Percentiles rank a stretch among this genome's conserved stretches.
These are phyloP conservation scores for Podospora anserina DNA, from an alignment of 495 filamentous ascomycete genomes.

Conservation along the genomic window DNA sequence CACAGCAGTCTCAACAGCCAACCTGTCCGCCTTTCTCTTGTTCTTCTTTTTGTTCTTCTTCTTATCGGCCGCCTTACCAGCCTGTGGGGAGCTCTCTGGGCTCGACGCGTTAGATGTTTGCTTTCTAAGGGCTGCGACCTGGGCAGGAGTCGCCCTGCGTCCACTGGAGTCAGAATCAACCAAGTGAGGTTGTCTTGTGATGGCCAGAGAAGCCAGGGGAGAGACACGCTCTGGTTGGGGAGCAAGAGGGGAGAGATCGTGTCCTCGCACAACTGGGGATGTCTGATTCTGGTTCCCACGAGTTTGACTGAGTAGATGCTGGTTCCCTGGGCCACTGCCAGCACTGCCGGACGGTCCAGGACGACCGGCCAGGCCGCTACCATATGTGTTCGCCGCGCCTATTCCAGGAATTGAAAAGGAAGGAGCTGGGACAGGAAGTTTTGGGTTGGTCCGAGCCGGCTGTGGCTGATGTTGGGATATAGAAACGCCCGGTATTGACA, in stretches of 20 bases:
- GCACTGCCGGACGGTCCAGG: constrained; percentile 43
- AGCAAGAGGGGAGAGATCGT: constrained; percentile 66
- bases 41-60: constrained; percentile 49
- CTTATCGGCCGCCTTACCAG: constrained; percentile 36
- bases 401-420: constrained; percentile 10
- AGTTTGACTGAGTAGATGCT: constrained; percentile 35
- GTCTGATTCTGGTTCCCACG: constrained; percentile 27
- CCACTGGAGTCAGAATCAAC: constrained; percentile 34
- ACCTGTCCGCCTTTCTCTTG: constrained; percentile 47
- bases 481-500: constrained; percentile 11
- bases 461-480: constrained; percentile 12
- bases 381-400: constrained; percentile 16
- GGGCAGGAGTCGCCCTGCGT: constrained; percentile 41
- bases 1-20: constrained; percentile 36
- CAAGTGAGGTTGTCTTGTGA: constrained; percentile 57
- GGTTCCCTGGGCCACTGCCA: constrained; percentile 35
- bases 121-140: constrained; percentile 50
- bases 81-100: constrained; percentile 52
- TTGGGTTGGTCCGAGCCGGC: constrained; percentile 11
- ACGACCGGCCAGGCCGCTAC: constrained; percentile 23
- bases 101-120: constrained; percentile 41
- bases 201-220: constrained; percentile 69
- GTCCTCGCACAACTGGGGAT: constrained; percentile 41
- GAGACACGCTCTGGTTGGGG: constrained; percentile 81
- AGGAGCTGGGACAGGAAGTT: constrained; percentile 5